Percentiles rank a stretch among this genome's conserved stretches.
phyloP scores from a whole-genome alignment of 2,329 filamentous ascomycete species.

The Albophoma yamanashiensis region DNA sequence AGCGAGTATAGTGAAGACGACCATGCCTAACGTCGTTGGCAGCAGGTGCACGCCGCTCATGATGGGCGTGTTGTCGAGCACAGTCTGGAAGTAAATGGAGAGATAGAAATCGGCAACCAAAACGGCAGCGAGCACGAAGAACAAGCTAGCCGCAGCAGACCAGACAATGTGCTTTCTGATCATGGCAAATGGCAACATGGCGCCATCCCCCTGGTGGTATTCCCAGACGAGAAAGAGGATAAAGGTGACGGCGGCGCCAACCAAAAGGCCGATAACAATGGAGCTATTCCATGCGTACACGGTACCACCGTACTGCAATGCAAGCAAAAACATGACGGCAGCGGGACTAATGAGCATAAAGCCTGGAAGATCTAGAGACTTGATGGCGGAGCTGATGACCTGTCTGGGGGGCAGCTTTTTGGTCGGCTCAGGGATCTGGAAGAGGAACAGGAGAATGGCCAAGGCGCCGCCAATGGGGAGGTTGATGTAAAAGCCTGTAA shows the following conservation, averaged over 20 bases:
- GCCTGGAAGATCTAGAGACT: background rate
- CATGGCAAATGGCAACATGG: too few relatives aligned
- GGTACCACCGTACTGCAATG: background rate
- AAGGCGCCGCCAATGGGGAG: background rate
- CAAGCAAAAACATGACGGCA: background rate
- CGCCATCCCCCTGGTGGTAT: too few relatives aligned
- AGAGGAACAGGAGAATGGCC: background rate
- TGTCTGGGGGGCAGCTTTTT: background rate
- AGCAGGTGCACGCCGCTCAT: background rate
- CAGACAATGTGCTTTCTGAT: background rate
- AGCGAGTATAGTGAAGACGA: background rate
- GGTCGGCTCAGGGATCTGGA: background rate
- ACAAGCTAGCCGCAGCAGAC: background rate
- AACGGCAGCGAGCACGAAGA: background rate
- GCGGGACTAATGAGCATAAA: background rate
- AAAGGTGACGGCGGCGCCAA: background rate
- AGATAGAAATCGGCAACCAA: background rate
- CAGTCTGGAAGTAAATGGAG: background rate
- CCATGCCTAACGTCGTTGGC: background rate
- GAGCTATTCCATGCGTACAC: background rate
- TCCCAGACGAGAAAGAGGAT: background rate
- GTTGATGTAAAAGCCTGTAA: background rate
- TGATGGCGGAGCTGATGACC: background rate
- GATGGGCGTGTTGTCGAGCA: background rate
- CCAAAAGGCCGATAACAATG: background rate